Conservation (phyloP, 176 grass and related monocot species). For the Triticum dicoccoides region DNA sequence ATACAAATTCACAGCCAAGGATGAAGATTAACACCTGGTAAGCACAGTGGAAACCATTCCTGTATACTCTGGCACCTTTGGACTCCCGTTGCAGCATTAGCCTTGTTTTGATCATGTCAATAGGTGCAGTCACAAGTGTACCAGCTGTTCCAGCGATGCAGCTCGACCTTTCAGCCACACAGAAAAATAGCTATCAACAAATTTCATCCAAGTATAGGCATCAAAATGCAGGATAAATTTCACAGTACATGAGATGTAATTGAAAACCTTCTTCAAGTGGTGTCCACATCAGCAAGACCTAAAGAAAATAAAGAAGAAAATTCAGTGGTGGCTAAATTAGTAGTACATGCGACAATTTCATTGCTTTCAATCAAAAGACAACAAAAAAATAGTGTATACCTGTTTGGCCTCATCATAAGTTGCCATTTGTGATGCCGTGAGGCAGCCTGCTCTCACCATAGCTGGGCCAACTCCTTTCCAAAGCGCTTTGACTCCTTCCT, state of each 20-base stretch:
- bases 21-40: constrained; percentile 56
- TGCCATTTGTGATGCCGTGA: constrained; percentile 94
- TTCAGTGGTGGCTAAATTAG: background rate
- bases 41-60: constrained; percentile 89
- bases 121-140: constrained; percentile 73
- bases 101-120: constrained; percentile 96
- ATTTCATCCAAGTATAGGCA: constrained; percentile 26
- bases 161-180: constrained; percentile 69
- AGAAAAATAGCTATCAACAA: constrained; percentile 35
- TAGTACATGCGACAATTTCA: background rate
- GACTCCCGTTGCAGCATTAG: constrained; percentile 83
- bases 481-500: constrained; percentile 76
- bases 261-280: constrained; percentile 80
- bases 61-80: constrained; percentile 57
- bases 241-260: constrained; percentile 91
- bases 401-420: constrained; percentile 95
- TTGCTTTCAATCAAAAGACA: constrained; percentile 10
- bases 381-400: constrained; percentile 23
- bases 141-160: constrained; percentile 85
- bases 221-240: constrained; percentile 35
- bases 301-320: constrained; percentile 19
- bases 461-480: constrained; percentile 99
- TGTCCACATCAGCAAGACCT: constrained; percentile 84
- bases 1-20: background rate
- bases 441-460: constrained; percentile 85